Conservation (phyloP, 2,329 filamentous ascomycete species). For the Colletotrichum lupini region DNA sequence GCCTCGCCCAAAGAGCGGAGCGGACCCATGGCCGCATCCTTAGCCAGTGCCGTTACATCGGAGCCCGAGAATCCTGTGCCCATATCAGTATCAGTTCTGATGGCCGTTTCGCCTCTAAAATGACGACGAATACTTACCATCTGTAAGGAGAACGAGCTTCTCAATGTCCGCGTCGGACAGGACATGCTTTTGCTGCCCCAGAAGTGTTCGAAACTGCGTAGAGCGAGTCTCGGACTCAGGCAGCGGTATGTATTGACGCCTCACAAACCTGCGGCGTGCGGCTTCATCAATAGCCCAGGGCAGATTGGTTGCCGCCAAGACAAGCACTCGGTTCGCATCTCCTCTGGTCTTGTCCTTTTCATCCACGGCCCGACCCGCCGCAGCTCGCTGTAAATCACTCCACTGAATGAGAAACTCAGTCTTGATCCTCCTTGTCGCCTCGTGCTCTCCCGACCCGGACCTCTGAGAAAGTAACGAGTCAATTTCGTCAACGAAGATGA, state of each 20-base stretch:
- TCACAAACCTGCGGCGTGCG: conserved; percentile 87
- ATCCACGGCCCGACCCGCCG: conserved; percentile 81
- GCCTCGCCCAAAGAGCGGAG: conserved; percentile 90
- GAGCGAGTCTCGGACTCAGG: conserved; percentile 86
- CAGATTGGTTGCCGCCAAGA: conserved; percentile 93
- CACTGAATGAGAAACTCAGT: conserved; percentile 98
- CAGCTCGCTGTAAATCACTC: conserved; percentile 92
- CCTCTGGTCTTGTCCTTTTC: conserved; percentile 76
- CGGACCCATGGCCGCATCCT: conserved; percentile 98
- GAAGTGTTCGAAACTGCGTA: conserved; percentile 80
- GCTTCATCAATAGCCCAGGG: conserved; percentile 99
- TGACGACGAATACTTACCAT: conserved; percentile 67
- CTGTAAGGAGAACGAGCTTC: conserved; percentile 80
- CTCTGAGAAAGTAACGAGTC: conserved; percentile 90
- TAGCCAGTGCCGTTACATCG: conserved; percentile 95
- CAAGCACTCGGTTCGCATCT: conserved; percentile 88
- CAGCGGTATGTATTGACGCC: conserved; percentile 94
- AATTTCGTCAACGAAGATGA: conserved; percentile 99
- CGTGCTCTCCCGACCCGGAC: conserved; percentile 86
- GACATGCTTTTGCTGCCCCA: conserved; percentile 89
- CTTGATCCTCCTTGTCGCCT: conserved; percentile 93
- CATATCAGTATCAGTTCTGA: conserved; percentile 22
- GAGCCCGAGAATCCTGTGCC: conserved; percentile 90
- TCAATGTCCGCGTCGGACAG: conserved; percentile 78
- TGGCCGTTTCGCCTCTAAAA: neutral